Conservation (phyloP, 805 yeast species). For the Kodamaea kakaduensis region DNA sequence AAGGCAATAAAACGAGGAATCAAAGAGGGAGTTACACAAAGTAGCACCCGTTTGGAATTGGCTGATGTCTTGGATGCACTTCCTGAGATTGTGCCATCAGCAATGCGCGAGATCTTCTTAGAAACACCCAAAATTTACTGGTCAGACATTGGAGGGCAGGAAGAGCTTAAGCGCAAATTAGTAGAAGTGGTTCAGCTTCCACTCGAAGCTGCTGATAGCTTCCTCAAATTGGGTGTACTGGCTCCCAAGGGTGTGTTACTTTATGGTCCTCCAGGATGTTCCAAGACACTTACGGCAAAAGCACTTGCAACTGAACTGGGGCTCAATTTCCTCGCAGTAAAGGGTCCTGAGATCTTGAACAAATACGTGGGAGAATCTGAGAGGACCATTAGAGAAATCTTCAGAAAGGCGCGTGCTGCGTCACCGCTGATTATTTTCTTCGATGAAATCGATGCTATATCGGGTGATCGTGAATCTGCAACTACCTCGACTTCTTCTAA, state of each 20-base stretch:
- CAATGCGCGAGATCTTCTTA: conserved; percentile 91
- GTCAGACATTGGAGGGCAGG: conserved; percentile 96
- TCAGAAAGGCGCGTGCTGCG: conserved; percentile 91
- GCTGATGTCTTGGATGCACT: conserved; percentile 69
- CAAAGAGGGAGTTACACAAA: conserved; percentile 19
- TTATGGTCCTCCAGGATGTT: conserved; percentile 99
- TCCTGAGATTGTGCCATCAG: conserved; percentile 85
- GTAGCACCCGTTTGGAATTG: conserved; percentile 43
- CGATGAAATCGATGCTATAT: conserved; percentile 94
- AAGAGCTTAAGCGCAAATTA: conserved; percentile 71
- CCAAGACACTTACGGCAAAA: conserved; percentile 91
- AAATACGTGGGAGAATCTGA: conserved; percentile 97
- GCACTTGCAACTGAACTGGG: conserved; percentile 96
- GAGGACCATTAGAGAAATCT: conserved; percentile 86
- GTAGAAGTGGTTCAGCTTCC: conserved; percentile 93
- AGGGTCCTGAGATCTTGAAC: conserved; percentile 94
- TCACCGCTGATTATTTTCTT: conserved; percentile 92
- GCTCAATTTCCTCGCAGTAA: conserved; percentile 86
- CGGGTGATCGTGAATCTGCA: conserved; percentile 66
- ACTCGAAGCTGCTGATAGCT: conserved; percentile 73
- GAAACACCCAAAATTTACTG: conserved; percentile 94
- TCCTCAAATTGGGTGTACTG: conserved; percentile 68
- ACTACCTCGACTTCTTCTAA: conserved; percentile 71
- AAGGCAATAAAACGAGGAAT: conserved; percentile 67
- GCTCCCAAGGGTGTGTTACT: conserved; percentile 92